phyloP scores from a whole-genome alignment of 345 rosid genomes.

The Turritis glabra region DNA sequence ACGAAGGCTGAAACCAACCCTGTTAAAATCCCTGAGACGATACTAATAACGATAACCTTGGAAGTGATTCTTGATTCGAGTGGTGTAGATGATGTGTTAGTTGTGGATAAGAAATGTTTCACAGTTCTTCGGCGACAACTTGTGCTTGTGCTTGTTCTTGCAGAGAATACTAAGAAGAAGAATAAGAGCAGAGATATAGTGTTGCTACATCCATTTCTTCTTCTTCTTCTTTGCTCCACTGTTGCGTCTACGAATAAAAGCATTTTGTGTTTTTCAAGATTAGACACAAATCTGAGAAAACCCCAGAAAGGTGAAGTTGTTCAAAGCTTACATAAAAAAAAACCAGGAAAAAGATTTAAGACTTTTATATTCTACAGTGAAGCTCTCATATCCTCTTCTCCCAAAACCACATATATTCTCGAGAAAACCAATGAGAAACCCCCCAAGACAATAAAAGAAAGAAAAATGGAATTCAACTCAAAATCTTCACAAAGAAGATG shows the following conservation, averaged over 20 bases:
- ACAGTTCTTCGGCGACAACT: slow-evolving; percentile 54
- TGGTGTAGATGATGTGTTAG: slow-evolving; percentile 40
- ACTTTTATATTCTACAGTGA: slow-evolving; percentile 33
- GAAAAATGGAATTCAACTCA: slow-evolving; percentile 24
- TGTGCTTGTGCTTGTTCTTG: slow-evolving; percentile 36
- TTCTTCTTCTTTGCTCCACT: slow-evolving; percentile 52
- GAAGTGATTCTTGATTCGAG: slow-evolving; percentile 48
- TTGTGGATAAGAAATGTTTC: slow-evolving; percentile 49
- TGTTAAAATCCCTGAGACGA: slow-evolving; percentile 58
- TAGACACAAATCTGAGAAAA: slow-evolving; percentile 32
- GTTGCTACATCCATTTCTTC: slow-evolving; percentile 33
- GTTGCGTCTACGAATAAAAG: slow-evolving; percentile 30
- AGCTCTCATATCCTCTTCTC: slow-evolving; percentile 26
- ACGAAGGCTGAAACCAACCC: slow-evolving; percentile 59
- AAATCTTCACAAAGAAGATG: slow-evolving; percentile 57
- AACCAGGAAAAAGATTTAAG: not conserved
- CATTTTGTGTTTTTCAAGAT: slow-evolving; percentile 15
- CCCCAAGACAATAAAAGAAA: not conserved
- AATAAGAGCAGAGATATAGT: slow-evolving; percentile 36
- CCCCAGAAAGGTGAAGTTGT: slow-evolving; percentile 26
- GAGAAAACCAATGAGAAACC: slow-evolving; percentile 29
- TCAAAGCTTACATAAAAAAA: slow-evolving; percentile 36
- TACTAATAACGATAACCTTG: slow-evolving; percentile 57
- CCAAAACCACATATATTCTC: slow-evolving; percentile 33
- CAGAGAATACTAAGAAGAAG: slow-evolving; percentile 35